These are phyloP conservation scores for Ogataea salicorniae DNA, from an alignment of 805 yeast genomes.

Conservation along the genomic window DNA sequence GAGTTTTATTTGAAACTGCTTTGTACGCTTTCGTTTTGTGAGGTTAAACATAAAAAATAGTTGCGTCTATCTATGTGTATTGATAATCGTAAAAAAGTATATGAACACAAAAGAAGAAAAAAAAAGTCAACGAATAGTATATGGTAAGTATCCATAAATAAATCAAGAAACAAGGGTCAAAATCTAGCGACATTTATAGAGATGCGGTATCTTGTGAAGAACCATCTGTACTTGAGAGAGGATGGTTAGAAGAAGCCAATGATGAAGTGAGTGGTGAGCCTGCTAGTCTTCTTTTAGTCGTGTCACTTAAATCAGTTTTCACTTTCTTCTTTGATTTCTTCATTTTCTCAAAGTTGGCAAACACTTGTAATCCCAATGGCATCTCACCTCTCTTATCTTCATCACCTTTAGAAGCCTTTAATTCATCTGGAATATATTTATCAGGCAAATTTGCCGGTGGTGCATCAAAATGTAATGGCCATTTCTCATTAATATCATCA, in stretches of 20 bases:
- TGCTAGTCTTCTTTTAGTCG: background rate
- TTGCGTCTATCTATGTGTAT: background rate
- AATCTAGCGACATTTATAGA: background rate
- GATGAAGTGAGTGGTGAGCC: background rate
- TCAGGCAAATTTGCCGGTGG: constrained; percentile 39
- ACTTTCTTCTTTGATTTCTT: constrained; percentile 16
- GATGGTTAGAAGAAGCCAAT: too few species aligned
- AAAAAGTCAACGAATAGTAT: background rate
- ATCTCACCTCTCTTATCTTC: constrained; percentile 48
- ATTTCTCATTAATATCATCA: constrained; percentile 41
- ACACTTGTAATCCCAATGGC: constrained; percentile 72
- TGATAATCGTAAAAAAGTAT: background rate
- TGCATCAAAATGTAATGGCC: constrained; percentile 67
- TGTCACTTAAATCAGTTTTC: background rate
- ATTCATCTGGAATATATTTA: constrained; percentile 39
- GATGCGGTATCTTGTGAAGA: background rate
- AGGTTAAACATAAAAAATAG: background rate
- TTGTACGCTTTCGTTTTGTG: too few species aligned
- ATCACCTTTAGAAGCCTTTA: constrained; percentile 20
- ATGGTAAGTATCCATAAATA: background rate
- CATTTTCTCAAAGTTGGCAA: constrained; percentile 76
- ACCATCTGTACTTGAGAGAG: background rate
- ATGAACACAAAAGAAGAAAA: background rate
- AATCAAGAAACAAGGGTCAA: background rate
- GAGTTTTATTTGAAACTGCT: too few species aligned